Conservation (phyloP, 352 stramenopile species). For the Globisporangium cylindrosporum region DNA sequence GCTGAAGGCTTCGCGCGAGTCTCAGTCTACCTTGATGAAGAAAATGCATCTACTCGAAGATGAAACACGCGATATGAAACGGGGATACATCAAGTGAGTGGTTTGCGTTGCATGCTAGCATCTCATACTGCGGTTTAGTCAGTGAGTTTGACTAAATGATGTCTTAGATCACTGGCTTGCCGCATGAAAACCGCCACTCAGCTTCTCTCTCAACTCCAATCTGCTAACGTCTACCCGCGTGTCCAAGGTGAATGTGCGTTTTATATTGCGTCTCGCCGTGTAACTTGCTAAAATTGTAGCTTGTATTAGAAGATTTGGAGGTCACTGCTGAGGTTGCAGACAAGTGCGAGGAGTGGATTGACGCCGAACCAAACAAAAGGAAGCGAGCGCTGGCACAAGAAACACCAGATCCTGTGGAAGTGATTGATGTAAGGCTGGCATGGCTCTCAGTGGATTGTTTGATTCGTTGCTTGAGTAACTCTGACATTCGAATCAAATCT, state of each 20-base stretch:
- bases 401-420: neutral
- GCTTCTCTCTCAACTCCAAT: constrained; percentile 42
- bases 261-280: neutral
- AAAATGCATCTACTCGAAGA: constrained; percentile 44
- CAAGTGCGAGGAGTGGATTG: constrained; percentile 30
- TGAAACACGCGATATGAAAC: constrained; percentile 38
- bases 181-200: constrained; percentile 52
- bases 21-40: constrained; percentile 36
- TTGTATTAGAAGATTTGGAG: constrained; percentile 10
- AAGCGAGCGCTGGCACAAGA: constrained; percentile 25
- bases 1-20: constrained; percentile 42
- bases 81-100: constrained; percentile 52
- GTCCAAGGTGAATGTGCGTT: constrained; percentile 15
- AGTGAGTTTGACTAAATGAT: neutral
- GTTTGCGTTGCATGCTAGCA: neutral
- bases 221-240: constrained; percentile 16
- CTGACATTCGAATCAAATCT: neutral
- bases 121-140: neutral
- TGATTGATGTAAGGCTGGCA: neutral
- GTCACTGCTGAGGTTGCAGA: constrained; percentile 16
- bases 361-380: constrained; percentile 36
- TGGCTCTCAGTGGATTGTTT: neutral
- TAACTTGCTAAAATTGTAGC: neutral
- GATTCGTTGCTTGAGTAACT: neutral
- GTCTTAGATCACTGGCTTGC: constrained; percentile 47